phyloP scores from a whole-genome alignment of 2,329 filamentous ascomycete genomes.

The Lomentospora prolificans region DNA sequence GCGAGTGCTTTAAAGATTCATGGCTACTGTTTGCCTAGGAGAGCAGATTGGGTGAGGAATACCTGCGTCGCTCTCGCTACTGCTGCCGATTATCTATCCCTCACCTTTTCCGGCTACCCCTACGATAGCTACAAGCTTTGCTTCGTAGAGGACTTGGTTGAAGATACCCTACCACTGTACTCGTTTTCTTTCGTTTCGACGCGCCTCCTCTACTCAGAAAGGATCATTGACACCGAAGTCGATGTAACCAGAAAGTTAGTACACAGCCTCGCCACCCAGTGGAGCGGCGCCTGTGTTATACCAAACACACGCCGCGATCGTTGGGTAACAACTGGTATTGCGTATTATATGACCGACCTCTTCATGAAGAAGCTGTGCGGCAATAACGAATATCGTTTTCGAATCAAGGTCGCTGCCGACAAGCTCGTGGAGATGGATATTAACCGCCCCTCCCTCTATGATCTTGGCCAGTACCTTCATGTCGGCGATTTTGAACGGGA shows the following conservation, averaged over 20 bases:
- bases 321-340: slow-evolving; percentile 84
- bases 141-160: slow-evolving; percentile 81
- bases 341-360: slow-evolving; percentile 89
- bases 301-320: slow-evolving; percentile 70
- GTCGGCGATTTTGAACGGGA: slow-evolving; percentile 79
- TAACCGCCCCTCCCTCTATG: slow-evolving; percentile 69
- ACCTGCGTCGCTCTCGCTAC: slow-evolving; percentile 77
- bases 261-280: slow-evolving; percentile 80
- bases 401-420: slow-evolving; percentile 78
- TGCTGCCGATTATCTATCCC: slow-evolving; percentile 84
- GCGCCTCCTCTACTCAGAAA: slow-evolving; percentile 72
- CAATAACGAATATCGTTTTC: slow-evolving; percentile 88
- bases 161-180: slow-evolving; percentile 66
- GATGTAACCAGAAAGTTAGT: slow-evolving; percentile 72
- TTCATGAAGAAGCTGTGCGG: slow-evolving; percentile 88
- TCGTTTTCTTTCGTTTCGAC: slow-evolving; percentile 83
- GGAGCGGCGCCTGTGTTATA: slow-evolving; percentile 88
- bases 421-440: slow-evolving; percentile 72
- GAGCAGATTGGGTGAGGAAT: slow-evolving; percentile 73
- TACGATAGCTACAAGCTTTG: slow-evolving; percentile 88
- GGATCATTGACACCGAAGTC: slow-evolving; percentile 77
- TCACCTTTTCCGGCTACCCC: slow-evolving; percentile 82
- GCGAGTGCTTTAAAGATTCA: slow-evolving; percentile 81
- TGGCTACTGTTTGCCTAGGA: slow-evolving; percentile 81
- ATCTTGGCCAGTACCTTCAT: slow-evolving; percentile 67